Evolutionary conservation across 371 early-diverging fungal species (phyloP), one percentile per base, ranked within the genome.

Genomic region (Mortierella sp.): DNA sequence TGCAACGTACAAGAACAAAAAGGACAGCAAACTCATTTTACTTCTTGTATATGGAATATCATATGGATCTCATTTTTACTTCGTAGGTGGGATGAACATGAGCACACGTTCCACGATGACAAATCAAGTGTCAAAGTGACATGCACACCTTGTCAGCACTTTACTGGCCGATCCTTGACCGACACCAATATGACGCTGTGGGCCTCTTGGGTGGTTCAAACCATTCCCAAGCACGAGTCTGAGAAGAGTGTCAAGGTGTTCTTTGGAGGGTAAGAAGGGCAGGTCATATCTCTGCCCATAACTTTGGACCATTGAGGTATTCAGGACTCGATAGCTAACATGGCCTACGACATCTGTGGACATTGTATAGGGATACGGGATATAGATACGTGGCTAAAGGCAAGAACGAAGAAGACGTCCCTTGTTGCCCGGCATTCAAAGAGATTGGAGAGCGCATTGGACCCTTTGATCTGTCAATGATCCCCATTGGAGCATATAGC

Each of bases 401-500:
- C 14, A 71, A 65, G 5, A 74, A 80, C 47, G 69, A 80, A 17
- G 73, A 80, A 43, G 78, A 66, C 8, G 74, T 89, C 34, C 89
- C 90, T 5, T 80, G 81, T 63, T 94, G 95, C 61, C 92, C 95
- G 19, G 94, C 86, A 1, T 94, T 94, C 72, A 86, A 88, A 66
- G 91, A 92, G 72, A 93, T 94, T 60, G 92, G 93, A 17, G 79
- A 85, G 6, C 84, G 84, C 39, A 79, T 86, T 44, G 91, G 91
- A 25, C 89, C 91, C 1, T 86, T 91, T 71, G 88, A 90, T 55
- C 73, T 94, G 6, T 79, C 91, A 12, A 86, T 90, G 45, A 90
- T 94, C 44, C 93, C 95, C 1, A 94, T 94, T 58, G 95, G 95
- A 8, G 93, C 93, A 0, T 94, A 92, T 63, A 82, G 83, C 3